phyloP scores from a whole-genome alignment of 441 rosid genomes.

The Aleurites moluccanus region DNA sequence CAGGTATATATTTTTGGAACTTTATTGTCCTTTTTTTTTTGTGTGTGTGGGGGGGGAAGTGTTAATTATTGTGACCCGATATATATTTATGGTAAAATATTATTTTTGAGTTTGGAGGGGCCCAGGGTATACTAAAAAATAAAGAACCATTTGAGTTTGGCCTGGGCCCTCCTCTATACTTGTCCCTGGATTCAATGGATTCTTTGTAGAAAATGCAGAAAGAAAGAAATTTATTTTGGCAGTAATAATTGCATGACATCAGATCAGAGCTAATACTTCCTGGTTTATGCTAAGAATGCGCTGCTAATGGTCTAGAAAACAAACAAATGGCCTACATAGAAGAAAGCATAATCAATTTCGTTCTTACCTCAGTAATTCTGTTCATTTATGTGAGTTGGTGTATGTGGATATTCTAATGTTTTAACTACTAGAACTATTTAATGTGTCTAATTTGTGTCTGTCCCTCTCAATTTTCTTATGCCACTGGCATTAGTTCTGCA shows the following conservation, averaged over 20 bases:
- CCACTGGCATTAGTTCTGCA: background rate
- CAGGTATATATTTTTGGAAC: too few species aligned
- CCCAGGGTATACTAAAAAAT: too few species aligned
- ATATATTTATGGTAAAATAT: too few species aligned
- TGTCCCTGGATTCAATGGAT: background rate
- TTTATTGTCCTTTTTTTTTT: too few species aligned
- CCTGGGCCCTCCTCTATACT: too few species aligned
- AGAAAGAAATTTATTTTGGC: background rate
- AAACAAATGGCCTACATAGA: background rate
- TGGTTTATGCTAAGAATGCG: background rate
- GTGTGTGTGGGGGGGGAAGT: too few species aligned
- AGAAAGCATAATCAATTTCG: background rate
- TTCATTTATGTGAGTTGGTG: background rate
- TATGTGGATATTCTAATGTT: background rate
- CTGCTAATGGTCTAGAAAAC: background rate
- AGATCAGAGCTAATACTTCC: background rate
- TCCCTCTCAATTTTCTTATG: background rate
- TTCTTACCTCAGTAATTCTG: conserved; percentile 2
- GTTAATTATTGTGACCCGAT: too few species aligned
- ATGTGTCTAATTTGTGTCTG: background rate
- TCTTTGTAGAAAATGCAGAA: conserved; percentile 2
- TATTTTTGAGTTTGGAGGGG: too few species aligned
- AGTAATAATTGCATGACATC: background rate
- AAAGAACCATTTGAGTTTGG: too few species aligned
- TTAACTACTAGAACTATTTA: background rate